A percentile compares a stretch with the other conserved stretches of the same genome.
These are phyloP conservation scores for Fusarium cyanostomum DNA, from an alignment of 2,329 filamentous ascomycete genomes.

Conservation along the genomic window DNA sequence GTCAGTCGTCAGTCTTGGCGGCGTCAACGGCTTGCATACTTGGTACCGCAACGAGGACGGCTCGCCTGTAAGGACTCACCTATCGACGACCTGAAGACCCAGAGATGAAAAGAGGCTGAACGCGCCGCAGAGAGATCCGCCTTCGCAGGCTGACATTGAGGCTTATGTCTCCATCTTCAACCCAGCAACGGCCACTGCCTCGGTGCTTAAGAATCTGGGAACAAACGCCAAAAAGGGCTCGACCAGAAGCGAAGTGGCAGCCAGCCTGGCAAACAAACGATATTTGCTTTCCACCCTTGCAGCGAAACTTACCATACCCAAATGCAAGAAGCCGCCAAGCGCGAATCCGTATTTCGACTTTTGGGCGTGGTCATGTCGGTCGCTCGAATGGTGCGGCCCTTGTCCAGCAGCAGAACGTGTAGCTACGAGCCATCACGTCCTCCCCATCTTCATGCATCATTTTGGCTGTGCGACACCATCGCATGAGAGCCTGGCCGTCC, in stretches of 20 bases:
- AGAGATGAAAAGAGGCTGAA: conserved; percentile 20
- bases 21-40: conserved; percentile 56
- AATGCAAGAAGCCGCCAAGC: conserved; percentile 55
- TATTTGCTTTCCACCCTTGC: conserved; percentile 57
- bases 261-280: conserved; percentile 64
- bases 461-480: conserved; percentile 78
- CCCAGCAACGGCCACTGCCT: conserved; percentile 65
- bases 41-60: conserved; percentile 58
- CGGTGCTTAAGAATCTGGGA: conserved; percentile 69
- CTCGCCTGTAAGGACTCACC: conserved; percentile 44
- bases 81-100: not conserved
- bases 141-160: conserved; percentile 66
- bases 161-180: conserved; percentile 75
- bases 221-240: conserved; percentile 73
- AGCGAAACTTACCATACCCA: conserved; percentile 55
- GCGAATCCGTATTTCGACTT: conserved; percentile 74
- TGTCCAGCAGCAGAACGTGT: conserved; percentile 60
- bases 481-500: conserved; percentile 70
- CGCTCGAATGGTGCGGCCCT: conserved; percentile 73
- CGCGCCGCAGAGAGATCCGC: conserved; percentile 53
- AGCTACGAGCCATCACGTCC: conserved; percentile 70
- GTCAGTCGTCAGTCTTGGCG: conserved; percentile 55
- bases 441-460: conserved; percentile 81
- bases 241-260: conserved; percentile 64
- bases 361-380: conserved; percentile 71